A percentile compares a stretch with the other conserved stretches of the same genome.
Conservation (phyloP, 768 basidiomycete genomes). For the Russula dissimulans region DNA sequence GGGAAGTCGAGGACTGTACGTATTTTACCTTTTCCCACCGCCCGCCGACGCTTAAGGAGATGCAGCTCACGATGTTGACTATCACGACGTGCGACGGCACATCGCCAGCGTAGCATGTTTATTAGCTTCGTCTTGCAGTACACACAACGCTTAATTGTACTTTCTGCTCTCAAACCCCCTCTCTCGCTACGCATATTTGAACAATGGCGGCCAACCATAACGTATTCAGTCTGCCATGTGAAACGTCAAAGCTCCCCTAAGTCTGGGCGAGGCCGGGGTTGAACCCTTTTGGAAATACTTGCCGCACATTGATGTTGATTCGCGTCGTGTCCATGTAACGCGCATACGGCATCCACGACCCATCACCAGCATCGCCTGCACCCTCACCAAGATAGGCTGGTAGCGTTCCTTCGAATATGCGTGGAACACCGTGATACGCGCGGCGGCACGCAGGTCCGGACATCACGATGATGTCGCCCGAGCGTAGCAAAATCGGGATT, state of each 20-base stretch:
- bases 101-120: slow-evolving; percentile 73
- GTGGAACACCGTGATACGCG: slow-evolving; percentile 90
- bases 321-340: slow-evolving; percentile 59
- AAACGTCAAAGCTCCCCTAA: neutral
- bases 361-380: slow-evolving; percentile 12
- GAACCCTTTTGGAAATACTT: slow-evolving; percentile 75
- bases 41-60: neutral
- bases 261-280: slow-evolving; percentile 23
- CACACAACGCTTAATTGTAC: neutral
- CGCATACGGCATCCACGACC: slow-evolving; percentile 52
- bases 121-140: slow-evolving; percentile 4
- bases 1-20: slow-evolving; percentile 99
- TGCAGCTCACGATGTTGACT: slow-evolving; percentile 95
- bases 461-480: slow-evolving; percentile 91
- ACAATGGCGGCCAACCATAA: neutral
- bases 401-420: slow-evolving; percentile 74
- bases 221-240: too few relatives aligned
- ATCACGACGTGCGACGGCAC: slow-evolving; percentile 83
- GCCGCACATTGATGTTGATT: slow-evolving; percentile 88
- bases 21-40: slow-evolving; percentile 11
- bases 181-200: neutral
- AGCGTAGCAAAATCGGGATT: slow-evolving; percentile 74
- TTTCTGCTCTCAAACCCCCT: neutral
- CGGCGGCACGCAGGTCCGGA: slow-evolving; percentile 76
- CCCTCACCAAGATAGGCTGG: slow-evolving; percentile 46